Evolutionary conservation across 345 rosid species (phyloP).

Genomic region (Cochlearia excelsa): DNA sequence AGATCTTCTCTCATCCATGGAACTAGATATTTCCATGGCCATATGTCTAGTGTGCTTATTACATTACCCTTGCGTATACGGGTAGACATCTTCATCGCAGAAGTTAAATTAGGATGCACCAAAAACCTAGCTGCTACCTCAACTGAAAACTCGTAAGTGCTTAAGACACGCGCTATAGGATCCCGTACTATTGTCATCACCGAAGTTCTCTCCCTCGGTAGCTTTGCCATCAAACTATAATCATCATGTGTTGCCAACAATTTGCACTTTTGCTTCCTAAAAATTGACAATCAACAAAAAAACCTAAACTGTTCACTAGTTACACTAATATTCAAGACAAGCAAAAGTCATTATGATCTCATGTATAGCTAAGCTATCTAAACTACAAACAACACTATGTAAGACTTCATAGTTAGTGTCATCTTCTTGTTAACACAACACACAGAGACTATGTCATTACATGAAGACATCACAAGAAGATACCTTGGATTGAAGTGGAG

Average conservation of each 20-base stretch:
- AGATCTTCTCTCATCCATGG: constrained; percentile 99
- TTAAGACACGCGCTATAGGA: constrained; percentile 84
- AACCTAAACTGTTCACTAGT: not conserved
- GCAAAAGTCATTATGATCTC: not conserved
- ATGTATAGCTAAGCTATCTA: constrained; percentile 13
- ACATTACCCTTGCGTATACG: constrained; percentile 62
- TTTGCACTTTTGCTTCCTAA: constrained; percentile 74
- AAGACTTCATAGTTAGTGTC: not conserved
- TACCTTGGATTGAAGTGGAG: constrained; percentile 93
- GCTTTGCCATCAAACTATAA: constrained; percentile 85
- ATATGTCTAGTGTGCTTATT: constrained; percentile 89
- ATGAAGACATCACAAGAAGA: constrained; percentile 5
- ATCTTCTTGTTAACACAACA: constrained; percentile 14
- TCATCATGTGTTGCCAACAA: constrained; percentile 93
- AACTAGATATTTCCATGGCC: constrained; percentile 99
- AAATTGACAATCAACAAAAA: constrained; percentile 22
- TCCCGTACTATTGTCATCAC: constrained; percentile 87
- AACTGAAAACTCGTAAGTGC: constrained; percentile 88
- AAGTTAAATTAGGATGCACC: constrained; percentile 90
- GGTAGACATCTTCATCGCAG: constrained; percentile 62
- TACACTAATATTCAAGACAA: not conserved
- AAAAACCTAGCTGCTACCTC: constrained; percentile 97
- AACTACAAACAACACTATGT: constrained; percentile 1
- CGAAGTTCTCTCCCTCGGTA: constrained; percentile 77
- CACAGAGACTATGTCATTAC: not conserved